Percentiles rank a stretch among this genome's conserved stretches.
Evolutionary conservation across 2,329 filamentous ascomycete genomes (phyloP).

Genomic region (Pestalotiopsis sp.): DNA sequence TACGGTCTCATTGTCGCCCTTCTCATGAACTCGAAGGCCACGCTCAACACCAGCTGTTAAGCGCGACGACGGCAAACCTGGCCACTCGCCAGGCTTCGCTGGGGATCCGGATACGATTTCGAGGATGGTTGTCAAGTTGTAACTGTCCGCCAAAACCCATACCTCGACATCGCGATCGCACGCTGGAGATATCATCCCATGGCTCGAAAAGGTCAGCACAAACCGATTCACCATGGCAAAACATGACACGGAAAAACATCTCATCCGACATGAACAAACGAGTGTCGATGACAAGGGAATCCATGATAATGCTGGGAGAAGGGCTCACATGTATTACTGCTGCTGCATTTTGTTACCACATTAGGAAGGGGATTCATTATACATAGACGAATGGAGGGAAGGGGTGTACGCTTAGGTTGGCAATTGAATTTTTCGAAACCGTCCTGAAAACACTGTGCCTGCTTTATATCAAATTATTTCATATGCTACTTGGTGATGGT

Average conservation of each 20-base stretch:
- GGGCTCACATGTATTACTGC: constrained; percentile 33
- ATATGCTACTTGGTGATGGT: too few relatives aligned
- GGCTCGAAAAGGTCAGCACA: not conserved
- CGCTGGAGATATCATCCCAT: not conserved
- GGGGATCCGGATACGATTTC: not conserved
- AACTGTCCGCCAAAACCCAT: constrained; percentile 4
- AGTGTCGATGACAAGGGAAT: constrained; percentile 11
- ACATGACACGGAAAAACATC: not conserved
- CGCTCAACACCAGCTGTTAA: constrained; percentile 65
- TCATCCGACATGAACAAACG: not conserved
- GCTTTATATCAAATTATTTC: not conserved
- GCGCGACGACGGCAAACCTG: not conserved
- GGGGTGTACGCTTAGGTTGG: constrained; percentile 34
- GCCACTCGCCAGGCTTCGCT: not conserved
- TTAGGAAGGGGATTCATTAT: constrained; percentile 28
- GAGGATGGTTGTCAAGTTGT: constrained; percentile 6
- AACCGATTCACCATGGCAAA: not conserved
- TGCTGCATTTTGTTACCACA: constrained; percentile 29
- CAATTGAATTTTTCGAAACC: constrained; percentile 26
- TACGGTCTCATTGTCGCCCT: constrained; percentile 98
- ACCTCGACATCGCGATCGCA: constrained; percentile 4
- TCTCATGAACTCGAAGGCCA: constrained; percentile 97
- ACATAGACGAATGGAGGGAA: constrained; percentile 31
- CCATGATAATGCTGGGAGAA: constrained; percentile 26
- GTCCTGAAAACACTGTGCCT: not conserved